phyloP scores from a whole-genome alignment of 2,329 filamentous ascomycete species.

The Sporothrix brunneoviolacea region DNA sequence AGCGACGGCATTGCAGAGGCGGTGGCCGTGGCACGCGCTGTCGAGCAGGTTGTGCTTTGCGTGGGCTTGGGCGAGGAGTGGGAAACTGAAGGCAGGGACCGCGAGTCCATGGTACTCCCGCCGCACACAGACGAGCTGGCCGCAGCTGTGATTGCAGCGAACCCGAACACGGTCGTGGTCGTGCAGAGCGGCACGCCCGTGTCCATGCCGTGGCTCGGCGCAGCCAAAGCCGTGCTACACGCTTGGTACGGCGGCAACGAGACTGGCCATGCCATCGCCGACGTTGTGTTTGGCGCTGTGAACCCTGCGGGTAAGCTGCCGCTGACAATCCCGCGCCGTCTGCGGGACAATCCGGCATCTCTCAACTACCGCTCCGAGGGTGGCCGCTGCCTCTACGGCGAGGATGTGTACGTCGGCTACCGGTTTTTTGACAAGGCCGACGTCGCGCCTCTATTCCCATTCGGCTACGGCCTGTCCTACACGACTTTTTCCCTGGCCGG shows the following conservation, averaged over 20 bases:
- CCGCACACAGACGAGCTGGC: constrained; percentile 28
- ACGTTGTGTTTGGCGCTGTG: constrained; percentile 53
- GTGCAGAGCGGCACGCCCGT: constrained; percentile 55
- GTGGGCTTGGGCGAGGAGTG: constrained; percentile 46
- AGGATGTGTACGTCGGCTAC: constrained; percentile 77
- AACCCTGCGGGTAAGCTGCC: constrained; percentile 66
- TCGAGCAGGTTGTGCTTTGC: constrained; percentile 54
- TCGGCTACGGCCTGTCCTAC: constrained; percentile 75
- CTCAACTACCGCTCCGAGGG: constrained; percentile 68
- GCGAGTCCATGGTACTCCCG: constrained; percentile 19
- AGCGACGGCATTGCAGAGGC: constrained; percentile 13
- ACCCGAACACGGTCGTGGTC: constrained; percentile 50
- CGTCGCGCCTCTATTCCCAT: constrained; percentile 62
- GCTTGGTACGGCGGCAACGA: constrained; percentile 63
- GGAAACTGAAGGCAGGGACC: constrained; percentile 22
- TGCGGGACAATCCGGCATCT: constrained; percentile 68
- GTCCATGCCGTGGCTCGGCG: constrained; percentile 43
- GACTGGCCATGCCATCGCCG: constrained; percentile 57
- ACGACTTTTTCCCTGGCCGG: constrained; percentile 53
- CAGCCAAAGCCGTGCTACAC: constrained; percentile 46
- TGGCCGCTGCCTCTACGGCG: constrained; percentile 66
- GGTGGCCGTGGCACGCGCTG: constrained; percentile 35
- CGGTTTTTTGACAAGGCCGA: constrained; percentile 70
- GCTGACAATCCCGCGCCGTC: constrained; percentile 60
- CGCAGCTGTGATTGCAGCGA: constrained; percentile 43